Evolutionary conservation across 2,329 filamentous ascomycete species (phyloP), one percentile per base, ranked within the genome.

Genomic region (Fusarium heterosporum): DNA sequence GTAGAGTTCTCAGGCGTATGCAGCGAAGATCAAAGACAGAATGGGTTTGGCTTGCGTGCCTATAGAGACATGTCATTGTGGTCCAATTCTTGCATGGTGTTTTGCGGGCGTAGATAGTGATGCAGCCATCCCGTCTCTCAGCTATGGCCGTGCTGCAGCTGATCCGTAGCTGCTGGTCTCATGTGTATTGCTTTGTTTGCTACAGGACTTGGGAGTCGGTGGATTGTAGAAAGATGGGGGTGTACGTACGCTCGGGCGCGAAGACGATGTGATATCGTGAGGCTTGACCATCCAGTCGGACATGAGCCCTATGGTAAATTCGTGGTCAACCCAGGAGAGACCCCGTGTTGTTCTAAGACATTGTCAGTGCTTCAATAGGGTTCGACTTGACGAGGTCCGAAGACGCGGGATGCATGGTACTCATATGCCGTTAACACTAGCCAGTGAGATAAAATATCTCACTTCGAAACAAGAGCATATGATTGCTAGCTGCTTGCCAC

Each of bases 101-200:
- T 16, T 36, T 61, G 55, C 57, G 55, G 55, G 57, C 57, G 57
- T 61, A 53, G 29, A 19, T 25, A 46, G 57, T 60, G 49, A 41
- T 59, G 40, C 43, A 59, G 16, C 61, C 45, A 26, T 61, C 41
- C 25, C 51, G 41, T 29, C 41, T 53, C 28, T 40, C 55, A 38
- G 50, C 32, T 41, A 19, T 42, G 45, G 17, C 58, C 43, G 32
- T 40, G 57, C 55, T 57, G 55, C 60, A 69, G 41, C 52, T 45
- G 50, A 45, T 22, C 28, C 49, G 38, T 49, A 28, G 39, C 41
- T 41, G 48, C 47, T 53, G 43, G 28, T 51, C 34, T 38, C 14
- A 29, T 17, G 45, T 42, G 34, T 17, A 22, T 56, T 56, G 41
- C 56, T 55, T 36, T 55, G 41, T 30, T 43, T 55, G 26, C 42